phyloP scores from a whole-genome alignment of 768 basidiomycete species.

The Psilocybe cyanescens region DNA sequence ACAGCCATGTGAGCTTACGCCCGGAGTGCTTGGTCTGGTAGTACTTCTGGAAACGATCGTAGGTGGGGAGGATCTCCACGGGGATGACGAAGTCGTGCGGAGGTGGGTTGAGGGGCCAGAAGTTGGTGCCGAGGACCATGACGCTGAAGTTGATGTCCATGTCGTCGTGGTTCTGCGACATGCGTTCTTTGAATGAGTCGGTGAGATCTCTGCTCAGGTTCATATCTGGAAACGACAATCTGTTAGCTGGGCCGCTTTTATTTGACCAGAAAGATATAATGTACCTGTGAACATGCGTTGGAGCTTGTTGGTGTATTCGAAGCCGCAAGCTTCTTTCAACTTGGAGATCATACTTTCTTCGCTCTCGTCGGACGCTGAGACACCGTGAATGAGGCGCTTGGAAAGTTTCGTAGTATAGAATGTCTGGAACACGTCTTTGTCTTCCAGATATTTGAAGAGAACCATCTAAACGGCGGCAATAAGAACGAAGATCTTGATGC shows the following conservation, averaged over 20 bases:
- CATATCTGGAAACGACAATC: constrained; percentile 68
- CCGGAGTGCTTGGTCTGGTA: constrained; percentile 96
- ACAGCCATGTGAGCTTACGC: constrained; percentile 96
- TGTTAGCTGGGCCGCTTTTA: not conserved
- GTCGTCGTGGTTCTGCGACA: constrained; percentile 86
- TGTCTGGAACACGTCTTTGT: constrained; percentile 99
- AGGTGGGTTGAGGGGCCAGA: constrained; percentile 93
- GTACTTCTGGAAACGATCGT: constrained; percentile 92
- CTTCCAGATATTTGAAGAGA: constrained; percentile 98
- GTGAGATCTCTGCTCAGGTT: constrained; percentile 95
- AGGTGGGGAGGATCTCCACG: constrained; percentile 82
- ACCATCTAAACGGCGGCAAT: constrained; percentile 75
- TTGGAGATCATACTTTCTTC: constrained; percentile 99
- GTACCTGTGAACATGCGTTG: constrained; percentile 99
- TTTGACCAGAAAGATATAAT: constrained; percentile 12
- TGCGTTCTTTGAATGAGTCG: constrained; percentile 95
- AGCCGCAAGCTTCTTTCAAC: constrained; percentile 96
- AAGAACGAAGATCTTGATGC: constrained; percentile 24
- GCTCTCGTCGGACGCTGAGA: constrained; percentile 95
- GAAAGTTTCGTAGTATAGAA: constrained; percentile 98
- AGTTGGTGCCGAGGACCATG: constrained; percentile 95
- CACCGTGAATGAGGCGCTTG: constrained; percentile 89
- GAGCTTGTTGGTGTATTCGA: constrained; percentile 98
- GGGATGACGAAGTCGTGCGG: constrained; percentile 90
- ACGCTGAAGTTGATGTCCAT: constrained; percentile 91